These are phyloP conservation scores for Penicillium rolfsii DNA, from an alignment of 2,329 filamentous ascomycete genomes.

Conservation along the genomic window DNA sequence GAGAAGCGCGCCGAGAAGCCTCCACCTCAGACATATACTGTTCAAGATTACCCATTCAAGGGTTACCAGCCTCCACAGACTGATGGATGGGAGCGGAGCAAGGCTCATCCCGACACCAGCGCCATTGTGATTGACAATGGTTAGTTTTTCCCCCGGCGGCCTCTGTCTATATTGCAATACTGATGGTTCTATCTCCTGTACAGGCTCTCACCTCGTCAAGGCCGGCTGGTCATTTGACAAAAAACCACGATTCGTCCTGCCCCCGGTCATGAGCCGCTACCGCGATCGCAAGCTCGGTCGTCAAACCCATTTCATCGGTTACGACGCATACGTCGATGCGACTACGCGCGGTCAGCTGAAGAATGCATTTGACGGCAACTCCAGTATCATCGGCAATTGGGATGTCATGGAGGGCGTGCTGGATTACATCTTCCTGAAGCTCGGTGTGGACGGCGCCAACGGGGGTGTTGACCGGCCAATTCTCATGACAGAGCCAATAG, in stretches of 20 bases:
- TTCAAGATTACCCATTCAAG: constrained; percentile 64
- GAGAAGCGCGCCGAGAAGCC: constrained; percentile 58
- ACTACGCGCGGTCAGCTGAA: constrained; percentile 88
- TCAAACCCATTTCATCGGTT: constrained; percentile 88
- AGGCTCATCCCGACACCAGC: constrained; percentile 60
- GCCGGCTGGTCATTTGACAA: constrained; percentile 95
- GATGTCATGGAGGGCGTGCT: constrained; percentile 94
- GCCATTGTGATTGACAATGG: constrained; percentile 99
- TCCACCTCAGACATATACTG: constrained; percentile 57
- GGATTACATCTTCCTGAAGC: constrained; percentile 92
- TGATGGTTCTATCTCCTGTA: constrained; percentile 3
- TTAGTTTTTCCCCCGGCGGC: constrained; percentile 45
- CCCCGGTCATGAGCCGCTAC: constrained; percentile 92
- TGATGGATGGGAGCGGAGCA: constrained; percentile 73
- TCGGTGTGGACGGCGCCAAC: constrained; percentile 76
- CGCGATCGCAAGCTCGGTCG: constrained; percentile 90
- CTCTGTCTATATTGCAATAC: not conserved
- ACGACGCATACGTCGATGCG: constrained; percentile 92
- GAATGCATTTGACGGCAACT: constrained; percentile 87
- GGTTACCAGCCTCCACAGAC: constrained; percentile 61
- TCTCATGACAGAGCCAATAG: constrained; percentile 93
- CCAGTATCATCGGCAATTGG: constrained; percentile 94
- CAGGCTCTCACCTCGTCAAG: constrained; percentile 85
- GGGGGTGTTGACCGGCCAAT: constrained; percentile 82
- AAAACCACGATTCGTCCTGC: constrained; percentile 75